phyloP scores from a whole-genome alignment of 352 stramenopile genomes.

The Pythium brachiatum region DNA sequence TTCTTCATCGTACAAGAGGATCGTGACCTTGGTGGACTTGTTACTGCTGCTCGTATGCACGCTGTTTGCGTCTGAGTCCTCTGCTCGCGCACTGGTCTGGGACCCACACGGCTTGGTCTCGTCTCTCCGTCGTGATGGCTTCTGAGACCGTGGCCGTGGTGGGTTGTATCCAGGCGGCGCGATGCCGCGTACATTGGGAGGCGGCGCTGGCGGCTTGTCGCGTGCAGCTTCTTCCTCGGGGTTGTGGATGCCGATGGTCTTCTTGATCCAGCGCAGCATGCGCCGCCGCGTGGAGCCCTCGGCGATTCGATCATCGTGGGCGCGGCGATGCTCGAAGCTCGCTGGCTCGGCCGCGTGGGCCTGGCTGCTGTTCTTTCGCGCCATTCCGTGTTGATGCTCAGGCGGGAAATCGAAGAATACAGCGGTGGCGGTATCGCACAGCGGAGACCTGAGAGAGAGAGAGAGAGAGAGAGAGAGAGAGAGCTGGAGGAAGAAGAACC shows the following conservation, averaged over 20 bases:
- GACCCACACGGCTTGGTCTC: not conserved
- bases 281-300: conserved; percentile 56
- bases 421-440: too few relatives aligned
- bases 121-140: not conserved
- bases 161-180: conserved; percentile 8
- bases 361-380: not conserved
- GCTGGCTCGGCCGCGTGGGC: not conserved
- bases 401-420: too few relatives aligned
- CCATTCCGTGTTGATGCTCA: not conserved
- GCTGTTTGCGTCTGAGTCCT: not conserved
- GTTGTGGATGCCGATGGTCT: conserved; percentile 33
- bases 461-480: not conserved
- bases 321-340: not conserved
- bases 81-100: not conserved
- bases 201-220: conserved; percentile 1
- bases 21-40: conserved; percentile 18
- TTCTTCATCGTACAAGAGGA: conserved; percentile 20
- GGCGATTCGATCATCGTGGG: not conserved
- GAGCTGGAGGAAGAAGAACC: not conserved
- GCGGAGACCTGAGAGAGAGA: not conserved
- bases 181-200: conserved; percentile 6
- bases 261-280: conserved; percentile 65
- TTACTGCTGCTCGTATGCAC: conserved; percentile 13
- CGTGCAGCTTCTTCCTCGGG: conserved; percentile 6
- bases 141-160: not conserved